Evolutionary conservation across 768 basidiomycete species (phyloP).

Genomic region (Sistotremastrum niveocremeum): DNA sequence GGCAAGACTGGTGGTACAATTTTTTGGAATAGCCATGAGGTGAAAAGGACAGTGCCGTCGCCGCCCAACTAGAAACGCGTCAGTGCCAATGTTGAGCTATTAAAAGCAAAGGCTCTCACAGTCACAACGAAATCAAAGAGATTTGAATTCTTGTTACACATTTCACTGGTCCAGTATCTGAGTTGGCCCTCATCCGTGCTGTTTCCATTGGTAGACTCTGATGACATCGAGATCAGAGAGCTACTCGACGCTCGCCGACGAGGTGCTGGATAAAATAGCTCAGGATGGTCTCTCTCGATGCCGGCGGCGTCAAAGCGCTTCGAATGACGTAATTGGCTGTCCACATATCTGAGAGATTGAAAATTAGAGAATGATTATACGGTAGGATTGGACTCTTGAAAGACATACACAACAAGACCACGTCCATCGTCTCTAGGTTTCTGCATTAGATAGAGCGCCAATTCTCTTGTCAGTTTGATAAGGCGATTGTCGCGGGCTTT

Average conservation of each 20-base stretch:
- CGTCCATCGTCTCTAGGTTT: constrained; percentile 58
- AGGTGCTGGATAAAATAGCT: constrained; percentile 71
- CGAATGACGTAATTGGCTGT: constrained; percentile 77
- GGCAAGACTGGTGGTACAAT: constrained; percentile 98
- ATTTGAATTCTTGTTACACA: constrained; percentile 86
- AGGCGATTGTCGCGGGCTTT: constrained; percentile 96
- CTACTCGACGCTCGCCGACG: constrained; percentile 60
- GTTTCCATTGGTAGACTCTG: constrained; percentile 28
- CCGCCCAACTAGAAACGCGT: constrained; percentile 65
- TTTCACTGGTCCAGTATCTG: constrained; percentile 92
- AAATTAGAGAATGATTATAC: constrained; percentile 8
- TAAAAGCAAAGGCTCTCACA: constrained; percentile 32
- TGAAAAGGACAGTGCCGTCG: constrained; percentile 96
- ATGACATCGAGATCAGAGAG: constrained; percentile 44
- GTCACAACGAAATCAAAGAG: constrained; percentile 97
- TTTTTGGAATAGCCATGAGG: constrained; percentile 97
- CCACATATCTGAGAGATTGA: constrained; percentile 62
- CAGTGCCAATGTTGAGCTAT: constrained; percentile 5
- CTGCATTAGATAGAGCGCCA: constrained; percentile 91
- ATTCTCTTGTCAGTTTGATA: constrained; percentile 86
- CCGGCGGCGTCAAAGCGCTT: constrained; percentile 91
- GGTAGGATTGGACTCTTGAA: constrained; percentile 7
- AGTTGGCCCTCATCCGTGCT: constrained; percentile 76
- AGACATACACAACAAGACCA: constrained; percentile 72
- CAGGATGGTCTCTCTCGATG: constrained; percentile 73